phyloP scores from a whole-genome alignment of 2,329 filamentous ascomycete species.

The Ustilaginoidea virens region DNA sequence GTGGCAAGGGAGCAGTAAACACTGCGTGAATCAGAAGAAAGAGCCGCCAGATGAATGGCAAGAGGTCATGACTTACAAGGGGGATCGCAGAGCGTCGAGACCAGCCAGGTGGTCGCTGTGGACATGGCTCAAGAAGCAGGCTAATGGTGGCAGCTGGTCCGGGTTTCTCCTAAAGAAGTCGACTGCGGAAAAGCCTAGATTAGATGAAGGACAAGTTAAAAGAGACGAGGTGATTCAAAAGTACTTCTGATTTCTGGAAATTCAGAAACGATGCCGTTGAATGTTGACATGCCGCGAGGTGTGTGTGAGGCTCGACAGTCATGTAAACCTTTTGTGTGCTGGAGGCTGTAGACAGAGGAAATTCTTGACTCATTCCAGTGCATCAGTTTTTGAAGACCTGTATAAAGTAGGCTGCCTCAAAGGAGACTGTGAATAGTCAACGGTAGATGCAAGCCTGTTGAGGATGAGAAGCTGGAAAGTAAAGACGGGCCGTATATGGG shows the following conservation, averaged over 20 bases:
- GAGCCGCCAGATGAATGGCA: no score
- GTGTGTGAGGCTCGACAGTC: background rate
- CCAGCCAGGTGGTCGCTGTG: conserved; percentile 82
- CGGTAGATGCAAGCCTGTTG: no score
- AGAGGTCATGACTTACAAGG: conserved; percentile 42
- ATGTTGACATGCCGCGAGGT: conserved; percentile 51
- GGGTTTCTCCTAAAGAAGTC: conserved; percentile 60
- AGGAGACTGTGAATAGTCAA: no score
- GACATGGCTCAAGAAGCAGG: conserved; percentile 82
- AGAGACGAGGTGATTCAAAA: no score
- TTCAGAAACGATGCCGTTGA: conserved; percentile 55
- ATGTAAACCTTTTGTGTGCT: background rate
- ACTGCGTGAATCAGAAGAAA: conserved; percentile 15
- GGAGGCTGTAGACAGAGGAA: no score
- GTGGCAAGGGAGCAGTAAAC: conserved; percentile 85
- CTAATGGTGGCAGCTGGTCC: conserved; percentile 46
- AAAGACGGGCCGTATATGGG: no score
- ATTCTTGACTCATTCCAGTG: no score
- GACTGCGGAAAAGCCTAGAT: conserved; percentile 34
- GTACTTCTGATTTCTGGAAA: conserved; percentile 63
- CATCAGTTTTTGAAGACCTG: no score
- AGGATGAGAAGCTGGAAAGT: no score
- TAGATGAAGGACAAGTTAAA: no score
- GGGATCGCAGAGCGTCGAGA: conserved; percentile 58
- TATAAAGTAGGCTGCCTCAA: no score